phyloP scores from a whole-genome alignment of 371 early-diverging fungal species.

The Haplosporangium sp. region DNA sequence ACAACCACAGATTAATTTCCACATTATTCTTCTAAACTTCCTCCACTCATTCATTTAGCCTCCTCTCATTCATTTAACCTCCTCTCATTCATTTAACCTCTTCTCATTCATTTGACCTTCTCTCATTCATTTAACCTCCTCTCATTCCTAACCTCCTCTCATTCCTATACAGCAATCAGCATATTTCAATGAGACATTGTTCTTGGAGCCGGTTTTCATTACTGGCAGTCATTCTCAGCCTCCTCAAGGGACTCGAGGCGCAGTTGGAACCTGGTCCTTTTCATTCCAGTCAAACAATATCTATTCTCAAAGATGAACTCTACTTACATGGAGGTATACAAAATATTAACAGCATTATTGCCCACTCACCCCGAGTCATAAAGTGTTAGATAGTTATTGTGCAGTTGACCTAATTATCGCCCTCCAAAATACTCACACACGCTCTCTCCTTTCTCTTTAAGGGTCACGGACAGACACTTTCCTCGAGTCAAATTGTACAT shows the following conservation, averaged over 20 bases:
- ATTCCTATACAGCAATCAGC: neutral
- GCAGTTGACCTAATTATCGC: neutral
- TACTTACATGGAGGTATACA: constrained; percentile 51
- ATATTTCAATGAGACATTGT: constrained; percentile 16
- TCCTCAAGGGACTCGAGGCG: constrained; percentile 31
- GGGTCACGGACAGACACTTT: constrained; percentile 31
- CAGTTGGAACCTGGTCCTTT: constrained; percentile 34
- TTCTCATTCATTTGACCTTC: neutral
- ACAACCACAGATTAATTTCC: too few species aligned
- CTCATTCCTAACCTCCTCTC: neutral
- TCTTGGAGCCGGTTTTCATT: constrained; percentile 24
- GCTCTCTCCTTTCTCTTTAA: constrained; percentile 6
- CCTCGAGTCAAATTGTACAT: constrained; percentile 34
- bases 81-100: neutral
- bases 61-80: neutral
- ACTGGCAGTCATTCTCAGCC: constrained; percentile 14
- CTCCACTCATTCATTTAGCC: neutral
- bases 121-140: neutral
- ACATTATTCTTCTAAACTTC: too few species aligned
- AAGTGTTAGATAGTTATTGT: neutral
- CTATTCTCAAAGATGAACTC: constrained; percentile 50
- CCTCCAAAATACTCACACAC: neutral
- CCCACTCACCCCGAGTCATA: neutral
- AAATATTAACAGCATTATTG: neutral
- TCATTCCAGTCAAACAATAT: constrained; percentile 38